Base-by-base conservation (phyloP, 108 stramenopile genomes). In the Chaetoceros muelleri region DNA sequence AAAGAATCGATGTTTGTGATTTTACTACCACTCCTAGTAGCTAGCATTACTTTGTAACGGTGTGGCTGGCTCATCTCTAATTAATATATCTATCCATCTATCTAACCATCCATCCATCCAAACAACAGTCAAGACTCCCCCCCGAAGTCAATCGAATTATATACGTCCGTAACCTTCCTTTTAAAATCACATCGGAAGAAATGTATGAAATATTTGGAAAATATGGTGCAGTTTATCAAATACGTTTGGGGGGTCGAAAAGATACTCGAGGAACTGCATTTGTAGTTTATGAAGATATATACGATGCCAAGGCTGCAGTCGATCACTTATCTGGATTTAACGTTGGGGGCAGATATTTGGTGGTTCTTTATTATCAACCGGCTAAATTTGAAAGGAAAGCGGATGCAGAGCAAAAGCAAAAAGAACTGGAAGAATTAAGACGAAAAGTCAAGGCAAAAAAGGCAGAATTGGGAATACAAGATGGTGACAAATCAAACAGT, bases 201-300 rank as follows among this genome's bases (percentile, higher is more conserved):
- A 61, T 99, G 50, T 99, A 98, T 64, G 94, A 95, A 18, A 96
- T 98, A 1, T 99, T 99, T 70, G 99, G 99, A 17, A 97, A 97
- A 60, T 99, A 97, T 68, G 99, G 99, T 13, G 94, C 99, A 3
- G 94, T 99, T 25, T 87, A 90, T 72, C 99, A 99, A 65, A 91
- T 95, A 44, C 85, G 93, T 54, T 48, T 95, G 48, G 93, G 93
- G 48, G 85, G 86, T 28, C 48, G 70, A 45, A 75, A 81, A 57
- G 94, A 96, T 64, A 99, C 98, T 19, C 61, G 84, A 50, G 98
- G 98, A 21, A 99, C 97, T 18, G 97, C 97, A 0, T 99, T 99
- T 67, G 96, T 99, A 2, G 93, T 90, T 0, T 90, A 86, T 52
- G 89, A 90, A 62, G 75, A 51, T 28, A 48, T 51, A 7, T 61